These are phyloP conservation scores for Arxiozyma slooffiae DNA, from an alignment of 1,139 yeast genomes.

Conservation along the genomic window DNA sequence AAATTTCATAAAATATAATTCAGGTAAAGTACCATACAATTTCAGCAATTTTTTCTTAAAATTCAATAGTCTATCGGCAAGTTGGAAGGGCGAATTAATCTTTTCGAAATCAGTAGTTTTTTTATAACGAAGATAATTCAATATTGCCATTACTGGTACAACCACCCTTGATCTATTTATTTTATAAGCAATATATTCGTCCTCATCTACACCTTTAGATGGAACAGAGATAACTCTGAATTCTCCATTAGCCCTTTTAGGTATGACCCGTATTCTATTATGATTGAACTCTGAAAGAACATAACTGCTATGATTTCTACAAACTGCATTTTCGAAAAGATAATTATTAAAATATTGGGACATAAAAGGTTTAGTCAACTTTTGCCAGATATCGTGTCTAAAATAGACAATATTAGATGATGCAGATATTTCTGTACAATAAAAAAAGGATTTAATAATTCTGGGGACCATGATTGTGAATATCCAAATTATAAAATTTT, in stretches of 20 bases:
- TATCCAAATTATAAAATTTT: constrained; percentile 44
- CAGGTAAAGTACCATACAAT: constrained; percentile 28
- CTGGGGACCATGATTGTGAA: constrained; percentile 40
- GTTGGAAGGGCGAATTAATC: constrained; percentile 31
- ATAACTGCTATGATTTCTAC: constrained; percentile 25
- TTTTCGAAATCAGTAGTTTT: constrained; percentile 19
- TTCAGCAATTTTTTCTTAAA: constrained; percentile 27
- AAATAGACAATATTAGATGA: constrained; percentile 39
- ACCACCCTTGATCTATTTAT: constrained; percentile 28
- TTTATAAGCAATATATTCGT: constrained; percentile 26
- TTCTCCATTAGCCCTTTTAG: constrained; percentile 41
- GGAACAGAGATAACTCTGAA: constrained; percentile 58
- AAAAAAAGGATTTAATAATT: constrained; percentile 50
- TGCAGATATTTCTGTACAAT: constrained; percentile 51
- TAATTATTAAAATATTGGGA: constrained; percentile 33
- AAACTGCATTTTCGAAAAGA: constrained; percentile 24
- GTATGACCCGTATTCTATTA: constrained; percentile 42
- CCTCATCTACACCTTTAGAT: constrained; percentile 20
- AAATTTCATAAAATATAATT: constrained; percentile 51
- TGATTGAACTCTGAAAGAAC: constrained; percentile 19
- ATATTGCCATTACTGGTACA: constrained; percentile 34
- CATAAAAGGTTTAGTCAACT: constrained; percentile 37
- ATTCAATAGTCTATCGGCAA: constrained; percentile 27
- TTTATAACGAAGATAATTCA: constrained; percentile 25
- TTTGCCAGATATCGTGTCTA: constrained; percentile 53